Evolutionary conservation across 306 rosid genomes (phyloP), one percentile per base, ranked within the genome.

Genomic region (Prosopis cineraria): DNA sequence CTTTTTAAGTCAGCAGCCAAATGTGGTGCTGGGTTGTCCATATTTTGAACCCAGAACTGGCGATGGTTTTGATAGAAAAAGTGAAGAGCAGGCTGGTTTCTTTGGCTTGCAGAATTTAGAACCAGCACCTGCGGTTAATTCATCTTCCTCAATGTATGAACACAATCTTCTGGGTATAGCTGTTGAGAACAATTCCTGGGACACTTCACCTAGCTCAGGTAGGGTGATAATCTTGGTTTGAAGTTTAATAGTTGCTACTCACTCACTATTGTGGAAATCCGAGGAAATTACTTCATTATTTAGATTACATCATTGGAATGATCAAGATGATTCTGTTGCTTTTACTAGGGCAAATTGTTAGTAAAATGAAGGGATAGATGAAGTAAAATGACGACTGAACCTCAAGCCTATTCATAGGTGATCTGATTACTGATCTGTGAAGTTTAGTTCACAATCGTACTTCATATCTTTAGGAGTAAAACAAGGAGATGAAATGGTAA

Each of bases 1-100:
- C 80, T 86, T 78, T 56, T 82, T 92, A 24, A 92, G 93, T 79
- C 96, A 87, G 37, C 92, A 84, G 71, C 88, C 83, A 3, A 93
- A 87, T 36, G 64, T 89, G 64, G 92, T 89, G 75, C 67, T 92
- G 80, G 92, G 86, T 52, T 83, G 85, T 79, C 93, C 92, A 0
- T 92, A 87, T 77, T 92, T 92, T 48, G 93, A 92, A 64, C 14
- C 91, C 12, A 80, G 88, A 68, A 56, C 71, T 16, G 74, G 85
- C 68, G 74, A 36, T 10, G 80, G 68, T 22, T 84, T 84, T 67
- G 87, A 85, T 76, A 19, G 74, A 22, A 87, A 77, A 56, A 72
- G 82, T 31, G 91, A 87, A 77, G 91, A 81, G 22, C 75, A 79
- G 34, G 72, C 81, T 65, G 48, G 78, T 22, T 55, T 85, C 27